A percentile compares a stretch with the other conserved stretches of the same genome.
Conservation (phyloP, 208 protist genomes). For the Wallacemonas sp. region DNA sequence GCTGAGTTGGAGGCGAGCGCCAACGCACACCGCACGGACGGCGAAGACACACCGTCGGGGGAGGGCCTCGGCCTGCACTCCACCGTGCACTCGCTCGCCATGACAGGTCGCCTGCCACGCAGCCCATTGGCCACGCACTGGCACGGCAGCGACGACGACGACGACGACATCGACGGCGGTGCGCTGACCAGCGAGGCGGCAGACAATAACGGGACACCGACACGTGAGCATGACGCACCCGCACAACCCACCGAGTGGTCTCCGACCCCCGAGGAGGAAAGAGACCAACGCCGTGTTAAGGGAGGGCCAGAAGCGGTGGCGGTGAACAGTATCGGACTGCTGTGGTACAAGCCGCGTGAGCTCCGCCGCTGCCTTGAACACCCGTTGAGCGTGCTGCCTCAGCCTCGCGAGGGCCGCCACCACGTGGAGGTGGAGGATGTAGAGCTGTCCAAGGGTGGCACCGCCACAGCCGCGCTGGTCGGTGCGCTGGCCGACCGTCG, state of each 20-base stretch:
- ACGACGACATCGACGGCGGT: not conserved
- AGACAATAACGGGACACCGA: too few relatives aligned
- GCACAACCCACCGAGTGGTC: too few relatives aligned
- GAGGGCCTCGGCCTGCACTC: not conserved
- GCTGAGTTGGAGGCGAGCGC: conserved; percentile 3
- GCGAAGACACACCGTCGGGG: not conserved
- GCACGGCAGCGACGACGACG: not conserved
- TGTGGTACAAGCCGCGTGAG: conserved; percentile 2
- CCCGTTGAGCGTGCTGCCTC: not conserved
- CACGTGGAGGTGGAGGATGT: not conserved
- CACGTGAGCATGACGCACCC: too few relatives aligned
- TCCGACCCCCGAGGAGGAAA: too few relatives aligned
- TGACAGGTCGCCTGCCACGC: not conserved
- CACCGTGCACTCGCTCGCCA: not conserved
- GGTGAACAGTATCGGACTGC: too few relatives aligned
- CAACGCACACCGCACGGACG: not conserved
- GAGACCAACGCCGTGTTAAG: too few relatives aligned
- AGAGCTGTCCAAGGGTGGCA: not conserved
- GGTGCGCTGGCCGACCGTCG: not conserved
- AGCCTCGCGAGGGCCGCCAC: not conserved
- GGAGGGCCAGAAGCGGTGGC: too few relatives aligned
- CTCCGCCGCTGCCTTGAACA: conserved; percentile 3
- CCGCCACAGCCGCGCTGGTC: not conserved
- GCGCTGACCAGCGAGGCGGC: not conserved
- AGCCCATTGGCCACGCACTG: not conserved